Base-by-base conservation (phyloP, 2,329 filamentous ascomycete genomes). In the Aspergillus niger region DNA sequence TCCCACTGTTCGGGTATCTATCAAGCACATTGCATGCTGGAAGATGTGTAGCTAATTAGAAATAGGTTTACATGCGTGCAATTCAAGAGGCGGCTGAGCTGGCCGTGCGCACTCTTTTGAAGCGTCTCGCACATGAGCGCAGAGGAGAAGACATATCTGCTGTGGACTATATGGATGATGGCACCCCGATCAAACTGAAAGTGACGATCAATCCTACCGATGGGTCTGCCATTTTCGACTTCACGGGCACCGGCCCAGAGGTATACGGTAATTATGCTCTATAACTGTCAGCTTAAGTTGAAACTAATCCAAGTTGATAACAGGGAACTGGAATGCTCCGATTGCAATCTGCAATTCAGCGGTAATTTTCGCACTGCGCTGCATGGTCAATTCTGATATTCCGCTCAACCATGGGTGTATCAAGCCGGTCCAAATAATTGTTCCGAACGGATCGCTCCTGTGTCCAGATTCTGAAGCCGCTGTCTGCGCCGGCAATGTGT, bases 341-440 rank as follows among this genome's bases (percentile, higher is more conserved):
- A 83, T 90, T 75, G 90, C 90, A 3, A 88, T 93, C 47, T 91
- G 89, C 0, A 90, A 89, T 75, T 89, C 85, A 44, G 90, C 90
- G 52, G 91, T 93, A 68, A 92, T 93, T 69, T 94, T 93, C 80
- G 90, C 88, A 67, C 81, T 94, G 7, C 87, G 91, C 58, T 90
- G 87, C 68, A 81, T 95, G 17, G 91, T 94, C 63, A 86, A 83
- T 5, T 85, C 89, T 67, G 89, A 92, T 63, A 93, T 94, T 8
- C 91, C 91, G 0, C 82, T 94, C 5, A 94, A 94, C 13, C 32
- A 38, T 11, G 32, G 32, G 13, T 38, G 32, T 15, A 38, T 76
- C 90, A 94, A 77, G 91, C 91, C 91, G 1, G 88, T 93, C 67
- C 80, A 84, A 48, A 87, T 93, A 69, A 80, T 81, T 52, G 91